Base-by-base conservation (phyloP, 139 green algal species). In the Chlorella sp. region DNA sequence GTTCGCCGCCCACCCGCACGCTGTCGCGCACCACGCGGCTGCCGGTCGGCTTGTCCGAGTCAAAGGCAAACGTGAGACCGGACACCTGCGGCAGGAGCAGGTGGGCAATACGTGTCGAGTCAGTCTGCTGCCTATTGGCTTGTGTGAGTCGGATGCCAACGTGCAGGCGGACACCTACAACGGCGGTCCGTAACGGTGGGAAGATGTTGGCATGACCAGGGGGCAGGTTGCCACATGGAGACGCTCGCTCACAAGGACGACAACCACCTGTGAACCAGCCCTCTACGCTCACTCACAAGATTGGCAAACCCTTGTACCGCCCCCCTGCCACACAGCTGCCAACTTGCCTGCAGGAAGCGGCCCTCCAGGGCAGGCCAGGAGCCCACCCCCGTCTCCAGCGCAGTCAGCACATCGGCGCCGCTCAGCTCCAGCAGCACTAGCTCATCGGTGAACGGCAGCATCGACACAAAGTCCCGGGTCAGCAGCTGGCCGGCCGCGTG, bases 401-500 rank as follows among this genome's bases (percentile, higher is more conserved):
- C 90, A 1, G 34, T 44, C 36, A 96, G 76, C 40, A 96, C 60
- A 76, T 95, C 87, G 34, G 60, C 41, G 13, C 91, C 91, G 44
- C 69, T 92, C 4, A 93, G 69, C 60, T 87, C 68, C 68, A 95
- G 46, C 70, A 94, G 86, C 32, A 90, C 86, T 2, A 93, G 89
- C 1, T 92, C 88, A 69, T 96, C 94, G 46, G 69, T 80, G 92
- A 96, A 95, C 44, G 93, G 93, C 28, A 96, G 86, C 72, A 96
- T 94, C 56, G 83, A 73, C 14, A 95, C 80, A 26, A 96, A 90
- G 85, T 96, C 93, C 3, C 78, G 80, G 62, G 91, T 86, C 32
- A 81, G 89, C 62, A 96, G 81, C 28, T 84, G 34, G 2, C 93
- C 93, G 19, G 84, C 84, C 38, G 85, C 44, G 69, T 90, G 85